Percentiles rank a stretch among this genome's conserved stretches.
Evolutionary conservation across 768 basidiomycete genomes (phyloP).

Genomic region (Leccinum imitatum): DNA sequence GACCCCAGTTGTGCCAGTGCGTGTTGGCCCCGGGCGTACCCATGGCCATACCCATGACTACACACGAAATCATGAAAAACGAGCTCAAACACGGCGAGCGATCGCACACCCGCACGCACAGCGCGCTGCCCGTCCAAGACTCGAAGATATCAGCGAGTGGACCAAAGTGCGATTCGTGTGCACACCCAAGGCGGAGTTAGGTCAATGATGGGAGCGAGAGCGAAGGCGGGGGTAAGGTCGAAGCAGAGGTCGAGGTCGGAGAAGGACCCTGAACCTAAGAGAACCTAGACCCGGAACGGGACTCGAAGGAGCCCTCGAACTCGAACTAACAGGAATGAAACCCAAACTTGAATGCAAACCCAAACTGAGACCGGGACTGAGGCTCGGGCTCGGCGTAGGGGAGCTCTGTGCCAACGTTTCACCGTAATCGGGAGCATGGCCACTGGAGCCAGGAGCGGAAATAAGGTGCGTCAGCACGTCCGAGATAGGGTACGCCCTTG

Average conservation of each 20-base stretch:
- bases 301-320: not conserved
- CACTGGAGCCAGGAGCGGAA: not conserved
- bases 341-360: not conserved
- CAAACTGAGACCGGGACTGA: not conserved
- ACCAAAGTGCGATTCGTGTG: slow-evolving; percentile 21
- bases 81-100: slow-evolving; percentile 20
- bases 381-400: not conserved
- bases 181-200: slow-evolving; percentile 22
- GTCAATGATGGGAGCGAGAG: slow-evolving; percentile 17
- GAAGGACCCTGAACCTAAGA: not conserved
- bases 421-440: not conserved
- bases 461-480: slow-evolving; percentile 17
- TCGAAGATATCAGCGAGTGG: slow-evolving; percentile 18
- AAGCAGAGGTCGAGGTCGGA: no score
- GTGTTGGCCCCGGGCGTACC: not conserved
- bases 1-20: not conserved
- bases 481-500: slow-evolving; percentile 16
- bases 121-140: slow-evolving; percentile 18
- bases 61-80: slow-evolving; percentile 26
- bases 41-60: not conserved
- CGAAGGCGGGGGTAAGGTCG: not conserved
- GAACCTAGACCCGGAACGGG: not conserved
- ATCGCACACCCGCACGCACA: slow-evolving; percentile 3
- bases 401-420: not conserved
- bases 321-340: not conserved